These are phyloP conservation scores for Penicillium sp. DNA, from an alignment of 2,329 filamentous ascomycete species.

Conservation along the genomic window DNA sequence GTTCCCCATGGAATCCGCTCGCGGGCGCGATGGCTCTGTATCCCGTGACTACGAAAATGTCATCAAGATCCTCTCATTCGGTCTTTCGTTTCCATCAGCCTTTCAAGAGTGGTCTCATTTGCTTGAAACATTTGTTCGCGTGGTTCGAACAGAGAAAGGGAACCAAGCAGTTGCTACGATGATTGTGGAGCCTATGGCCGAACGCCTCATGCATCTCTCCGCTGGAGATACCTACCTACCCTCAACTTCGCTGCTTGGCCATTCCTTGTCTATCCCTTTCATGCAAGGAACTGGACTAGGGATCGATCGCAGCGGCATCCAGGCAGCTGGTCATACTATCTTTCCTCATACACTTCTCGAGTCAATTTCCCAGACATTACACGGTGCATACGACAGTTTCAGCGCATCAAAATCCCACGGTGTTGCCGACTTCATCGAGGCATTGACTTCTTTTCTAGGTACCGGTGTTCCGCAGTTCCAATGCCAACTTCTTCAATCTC, in stretches of 20 bases:
- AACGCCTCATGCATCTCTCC: slow-evolving; percentile 42
- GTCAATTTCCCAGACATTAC: slow-evolving; percentile 55
- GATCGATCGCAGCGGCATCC: slow-evolving; percentile 1
- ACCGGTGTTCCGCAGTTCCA: slow-evolving; percentile 53
- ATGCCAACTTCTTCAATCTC: slow-evolving; percentile 54
- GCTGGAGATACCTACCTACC: slow-evolving; percentile 35
- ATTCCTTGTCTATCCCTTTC: slow-evolving; percentile 38
- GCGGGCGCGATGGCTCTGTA: slow-evolving; percentile 53
- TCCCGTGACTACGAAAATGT: slow-evolving; percentile 66
- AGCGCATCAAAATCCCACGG: slow-evolving; percentile 40
- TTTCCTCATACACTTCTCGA: slow-evolving; percentile 60
- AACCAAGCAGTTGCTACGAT: slow-evolving; percentile 65
- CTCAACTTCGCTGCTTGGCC: slow-evolving; percentile 31
- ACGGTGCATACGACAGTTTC: slow-evolving; percentile 53
- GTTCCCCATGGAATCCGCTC: slow-evolving; percentile 39
- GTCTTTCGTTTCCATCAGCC: slow-evolving; percentile 40
- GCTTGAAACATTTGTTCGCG: slow-evolving; percentile 56
- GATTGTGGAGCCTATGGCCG: slow-evolving; percentile 70
- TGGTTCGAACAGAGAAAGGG: slow-evolving; percentile 62
- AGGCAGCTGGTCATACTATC: neutral
- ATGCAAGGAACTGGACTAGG: slow-evolving; percentile 12
- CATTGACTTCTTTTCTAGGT: slow-evolving; percentile 54
- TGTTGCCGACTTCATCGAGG: slow-evolving; percentile 52
- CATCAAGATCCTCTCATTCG: slow-evolving; percentile 64
- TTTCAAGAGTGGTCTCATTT: slow-evolving; percentile 49